phyloP scores from a whole-genome alignment of 805 yeast genomes.

The Wickerhamomyces pijperi region DNA sequence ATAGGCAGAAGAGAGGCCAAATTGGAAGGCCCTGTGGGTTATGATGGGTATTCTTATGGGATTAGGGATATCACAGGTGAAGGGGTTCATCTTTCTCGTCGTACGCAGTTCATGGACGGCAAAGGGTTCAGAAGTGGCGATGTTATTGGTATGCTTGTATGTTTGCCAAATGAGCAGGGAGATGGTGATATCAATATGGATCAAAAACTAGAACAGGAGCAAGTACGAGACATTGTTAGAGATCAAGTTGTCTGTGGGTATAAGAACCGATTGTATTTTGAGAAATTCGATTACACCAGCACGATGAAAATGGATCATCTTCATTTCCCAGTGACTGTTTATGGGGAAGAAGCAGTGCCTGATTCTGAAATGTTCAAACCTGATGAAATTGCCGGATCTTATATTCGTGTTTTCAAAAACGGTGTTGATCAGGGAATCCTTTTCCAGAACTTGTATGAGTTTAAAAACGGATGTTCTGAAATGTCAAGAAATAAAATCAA shows the following conservation, averaged over 20 bases:
- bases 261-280: conserved; percentile 68
- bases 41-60: conserved; percentile 90
- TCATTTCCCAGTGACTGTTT: conserved; percentile 58
- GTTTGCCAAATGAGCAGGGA: too few relatives aligned
- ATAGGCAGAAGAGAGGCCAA: conserved; percentile 78
- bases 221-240: conserved; percentile 40
- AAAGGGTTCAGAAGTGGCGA: conserved; percentile 66
- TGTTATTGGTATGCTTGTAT: conserved; percentile 65
- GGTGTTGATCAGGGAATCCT: conserved; percentile 59
- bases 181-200: conserved; percentile 53
- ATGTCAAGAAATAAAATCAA: conserved; percentile 23
- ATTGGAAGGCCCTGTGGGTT: conserved; percentile 91
- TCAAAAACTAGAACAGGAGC: conserved; percentile 19
- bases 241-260: conserved; percentile 85
- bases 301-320: conserved; percentile 65
- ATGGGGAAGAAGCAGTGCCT: conserved; percentile 55
- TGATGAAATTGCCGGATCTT: conserved; percentile 44
- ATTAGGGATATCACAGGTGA: conserved; percentile 71
- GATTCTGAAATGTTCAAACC: conserved; percentile 35
- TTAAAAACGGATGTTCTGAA: conserved; percentile 69
- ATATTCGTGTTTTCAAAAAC: conserved; percentile 62
- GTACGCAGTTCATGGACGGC: conserved; percentile 38
- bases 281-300: conserved; percentile 68
- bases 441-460: conserved; percentile 59
- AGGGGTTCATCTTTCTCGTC: conserved; percentile 65